phyloP scores from a whole-genome alignment of 1,139 yeast genomes.

The Pneumocystis canis region DNA sequence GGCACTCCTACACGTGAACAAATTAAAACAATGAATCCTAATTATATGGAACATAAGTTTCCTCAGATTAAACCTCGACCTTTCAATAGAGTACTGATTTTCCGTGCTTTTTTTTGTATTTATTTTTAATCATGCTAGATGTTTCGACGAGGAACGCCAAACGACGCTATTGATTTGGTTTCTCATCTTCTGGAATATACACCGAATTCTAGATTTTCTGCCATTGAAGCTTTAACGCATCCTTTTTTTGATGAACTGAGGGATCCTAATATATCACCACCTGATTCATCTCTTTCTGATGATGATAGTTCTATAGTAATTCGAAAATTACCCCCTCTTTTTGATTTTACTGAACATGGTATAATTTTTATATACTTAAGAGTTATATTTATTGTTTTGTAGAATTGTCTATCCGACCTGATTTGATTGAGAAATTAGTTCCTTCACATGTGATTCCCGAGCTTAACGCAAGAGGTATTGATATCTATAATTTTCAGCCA shows the following conservation, averaged over 20 bases:
- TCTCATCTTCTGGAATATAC: constrained; percentile 54
- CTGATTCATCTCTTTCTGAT: constrained; percentile 31
- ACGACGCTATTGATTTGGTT: constrained; percentile 50
- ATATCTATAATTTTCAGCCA: constrained; percentile 26
- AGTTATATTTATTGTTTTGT: neutral
- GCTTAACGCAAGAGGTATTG: constrained; percentile 23
- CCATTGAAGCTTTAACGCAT: constrained; percentile 54
- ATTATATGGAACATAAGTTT: constrained; percentile 92
- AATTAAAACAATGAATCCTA: constrained; percentile 88
- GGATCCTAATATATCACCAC: constrained; percentile 38
- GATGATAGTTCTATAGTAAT: constrained; percentile 18
- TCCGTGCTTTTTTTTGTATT: neutral
- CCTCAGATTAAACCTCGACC: constrained; percentile 95
- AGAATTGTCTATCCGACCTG: constrained; percentile 30
- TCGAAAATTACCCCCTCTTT: constrained; percentile 28
- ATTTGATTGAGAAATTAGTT: constrained; percentile 26
- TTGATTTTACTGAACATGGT: constrained; percentile 25
- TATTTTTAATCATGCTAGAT: neutral
- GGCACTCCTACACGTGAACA: constrained; percentile 94
- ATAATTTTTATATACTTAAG: neutral
- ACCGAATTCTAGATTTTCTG: constrained; percentile 55
- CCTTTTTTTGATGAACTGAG: constrained; percentile 67
- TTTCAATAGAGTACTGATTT: constrained; percentile 47
- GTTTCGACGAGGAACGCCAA: constrained; percentile 40
- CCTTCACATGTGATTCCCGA: constrained; percentile 28